Conservation (phyloP, 495 filamentous ascomycete genomes). For the Articulospora tetracladia region DNA sequence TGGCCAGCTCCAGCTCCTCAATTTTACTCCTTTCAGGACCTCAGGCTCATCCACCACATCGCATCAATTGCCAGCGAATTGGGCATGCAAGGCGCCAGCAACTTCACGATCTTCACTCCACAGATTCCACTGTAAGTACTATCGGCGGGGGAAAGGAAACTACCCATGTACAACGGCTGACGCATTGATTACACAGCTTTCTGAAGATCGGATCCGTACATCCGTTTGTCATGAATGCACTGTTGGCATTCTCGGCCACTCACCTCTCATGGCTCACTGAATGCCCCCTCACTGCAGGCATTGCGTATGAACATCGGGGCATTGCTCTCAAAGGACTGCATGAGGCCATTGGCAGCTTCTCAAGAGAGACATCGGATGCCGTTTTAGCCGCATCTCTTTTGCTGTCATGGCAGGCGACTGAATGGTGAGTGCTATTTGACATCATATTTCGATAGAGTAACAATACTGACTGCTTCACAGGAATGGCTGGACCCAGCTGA, state of each 20-base stretch:
- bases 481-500: slow-evolving; percentile 85
- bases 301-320: slow-evolving; percentile 82
- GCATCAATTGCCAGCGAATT: slow-evolving; percentile 81
- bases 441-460: slow-evolving; percentile 22
- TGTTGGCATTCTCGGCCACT: slow-evolving; percentile 85
- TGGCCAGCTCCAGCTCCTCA: slow-evolving; percentile 61
- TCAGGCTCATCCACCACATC: slow-evolving; percentile 89
- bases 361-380: slow-evolving; percentile 82
- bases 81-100: slow-evolving; percentile 67
- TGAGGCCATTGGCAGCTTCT: slow-evolving; percentile 81
- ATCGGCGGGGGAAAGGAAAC: slow-evolving; percentile 3
- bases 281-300: slow-evolving; percentile 75
- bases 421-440: slow-evolving; percentile 67
- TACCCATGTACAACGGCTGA: slow-evolving; percentile 11
- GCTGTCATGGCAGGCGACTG: slow-evolving; percentile 92
- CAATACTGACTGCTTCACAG: slow-evolving; percentile 48
- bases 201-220: slow-evolving; percentile 76
- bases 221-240: slow-evolving; percentile 87
- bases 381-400: slow-evolving; percentile 89
- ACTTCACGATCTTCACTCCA: slow-evolving; percentile 86
- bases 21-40: slow-evolving; percentile 65
- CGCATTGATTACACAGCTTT: slow-evolving; percentile 55
- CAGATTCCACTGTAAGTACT: slow-evolving; percentile 81
- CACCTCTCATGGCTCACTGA: slow-evolving; percentile 85
- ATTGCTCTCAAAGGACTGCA: slow-evolving; percentile 84